Conservation (phyloP, 768 basidiomycete species). For the Asterophora lycoperdoides region DNA sequence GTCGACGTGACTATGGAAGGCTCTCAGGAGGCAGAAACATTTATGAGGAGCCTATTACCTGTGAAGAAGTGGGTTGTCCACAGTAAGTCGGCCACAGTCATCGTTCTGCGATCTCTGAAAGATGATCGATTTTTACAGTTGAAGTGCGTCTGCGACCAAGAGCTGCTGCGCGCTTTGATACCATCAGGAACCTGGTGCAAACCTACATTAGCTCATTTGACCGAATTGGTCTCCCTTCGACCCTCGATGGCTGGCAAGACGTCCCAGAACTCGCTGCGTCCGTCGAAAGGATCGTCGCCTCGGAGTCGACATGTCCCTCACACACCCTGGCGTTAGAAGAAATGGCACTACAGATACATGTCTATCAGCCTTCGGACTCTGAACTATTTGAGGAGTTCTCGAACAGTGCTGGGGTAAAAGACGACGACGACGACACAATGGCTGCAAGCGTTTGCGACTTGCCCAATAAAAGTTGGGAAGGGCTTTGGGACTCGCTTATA, state of each 20-base stretch:
- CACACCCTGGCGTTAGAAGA: conserved; percentile 51
- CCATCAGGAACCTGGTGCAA: conserved; percentile 61
- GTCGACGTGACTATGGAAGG: conserved; percentile 14
- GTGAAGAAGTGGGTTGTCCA: conserved; percentile 59
- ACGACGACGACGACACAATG: conserved; percentile 73
- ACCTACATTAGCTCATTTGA: conserved; percentile 55
- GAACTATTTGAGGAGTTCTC: conserved; percentile 74
- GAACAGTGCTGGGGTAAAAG: conserved; percentile 44
- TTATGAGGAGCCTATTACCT: background rate
- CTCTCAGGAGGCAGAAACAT: conserved; percentile 4
- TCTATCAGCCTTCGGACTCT: conserved; percentile 75
- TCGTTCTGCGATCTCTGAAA: background rate
- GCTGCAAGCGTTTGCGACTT: conserved; percentile 89
- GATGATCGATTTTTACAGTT: conserved; percentile 40
- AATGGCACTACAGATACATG: conserved; percentile 72
- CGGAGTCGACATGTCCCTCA: conserved; percentile 64
- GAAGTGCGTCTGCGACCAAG: conserved; percentile 74
- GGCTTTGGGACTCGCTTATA: conserved; percentile 90
- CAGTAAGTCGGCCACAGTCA: conserved; percentile 26
- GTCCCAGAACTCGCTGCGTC: conserved; percentile 65
- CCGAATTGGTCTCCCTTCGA: conserved; percentile 65
- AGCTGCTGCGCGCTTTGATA: conserved; percentile 72
- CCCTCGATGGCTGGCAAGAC: conserved; percentile 76
- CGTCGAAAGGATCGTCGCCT: conserved; percentile 71
- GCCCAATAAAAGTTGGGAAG: conserved; percentile 80